Evolutionary conservation across 352 stramenopile genomes (phyloP), one percentile per base, ranked within the genome.

Genomic region (Pythium phragmitis): DNA sequence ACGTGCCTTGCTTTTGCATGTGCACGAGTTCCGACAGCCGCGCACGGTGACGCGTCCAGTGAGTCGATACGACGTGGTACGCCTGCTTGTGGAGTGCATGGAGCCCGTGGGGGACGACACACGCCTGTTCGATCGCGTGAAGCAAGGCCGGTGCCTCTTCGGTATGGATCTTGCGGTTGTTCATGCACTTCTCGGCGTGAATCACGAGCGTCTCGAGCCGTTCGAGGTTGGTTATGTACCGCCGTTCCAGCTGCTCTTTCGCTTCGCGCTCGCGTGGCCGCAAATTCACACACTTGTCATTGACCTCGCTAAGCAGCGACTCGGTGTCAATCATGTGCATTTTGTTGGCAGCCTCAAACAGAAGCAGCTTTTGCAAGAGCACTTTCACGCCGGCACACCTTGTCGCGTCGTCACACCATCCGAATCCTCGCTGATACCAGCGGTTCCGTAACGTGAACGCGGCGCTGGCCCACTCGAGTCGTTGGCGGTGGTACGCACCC

Each of bases 281-380:
- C 39, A 91, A 54, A 48, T 78, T 82, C 16, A 65, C 68, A 39
- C 80, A 89, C 59, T 91, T 91, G 55, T 85, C 71, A 43, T 82
- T 77, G 37, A 91, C 63, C 19, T 91, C 82, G 11, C 68, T 68
- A 6, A 91, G 69, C 36, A 91, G 47, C 16, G 72, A 69, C 41
- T 88, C 72, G 0, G 80, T 88, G n/a, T 80, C 65, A 11, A 85
- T 59, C 82, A 91, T 91, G 68, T 91, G 75, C 80, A 91, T 89
- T 28, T 88, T 88, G 67, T 91, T 88, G 6, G 76, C 82, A 16
- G 75, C 70, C 28, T 86, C 79, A 43, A 88, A 85, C 5, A 89
- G 50, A 17, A 89, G 56, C 11, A 91, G 62, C 26, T 72, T 72
- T 41, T 87, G 59, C 28, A 91, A 56, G 3, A 91, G 57, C 6